A percentile compares a stretch with the other conserved stretches of the same genome.
phyloP scores from a whole-genome alignment of 352 stramenopile genomes.

The Albugo candida region DNA sequence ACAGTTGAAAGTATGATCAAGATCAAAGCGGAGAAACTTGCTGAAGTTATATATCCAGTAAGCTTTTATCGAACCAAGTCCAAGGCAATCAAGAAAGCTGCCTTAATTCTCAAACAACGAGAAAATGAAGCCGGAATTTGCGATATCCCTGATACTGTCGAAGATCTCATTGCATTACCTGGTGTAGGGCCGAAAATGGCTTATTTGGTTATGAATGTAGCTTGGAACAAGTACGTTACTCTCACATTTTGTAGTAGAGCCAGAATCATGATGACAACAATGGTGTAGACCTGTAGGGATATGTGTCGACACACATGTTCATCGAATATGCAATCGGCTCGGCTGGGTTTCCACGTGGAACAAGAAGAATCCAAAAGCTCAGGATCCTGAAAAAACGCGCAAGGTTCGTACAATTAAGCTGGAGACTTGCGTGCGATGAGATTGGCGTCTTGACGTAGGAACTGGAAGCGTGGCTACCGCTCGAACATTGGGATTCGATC shows the following conservation, averaged over 20 bases:
- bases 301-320: slow-evolving; percentile 94
- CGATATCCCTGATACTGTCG: slow-evolving; percentile 84
- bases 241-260: not conserved
- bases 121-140: slow-evolving; percentile 9
- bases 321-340: slow-evolving; percentile 91
- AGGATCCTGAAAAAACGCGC: slow-evolving; percentile 85
- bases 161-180: slow-evolving; percentile 77
- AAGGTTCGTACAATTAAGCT: slow-evolving; percentile 12
- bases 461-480: slow-evolving; percentile 89
- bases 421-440: not conserved
- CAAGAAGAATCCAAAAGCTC: slow-evolving; percentile 47
- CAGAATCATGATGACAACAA: not conserved
- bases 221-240: slow-evolving; percentile 61
- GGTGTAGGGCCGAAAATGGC: slow-evolving; percentile 96
- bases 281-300: slow-evolving; percentile 66
- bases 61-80: slow-evolving; percentile 95
- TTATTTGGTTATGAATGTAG: slow-evolving; percentile 86
- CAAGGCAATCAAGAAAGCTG: slow-evolving; percentile 84
- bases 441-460: slow-evolving; percentile 24
- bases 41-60: slow-evolving; percentile 78
- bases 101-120: slow-evolving; percentile 22
- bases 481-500: slow-evolving; percentile 75
- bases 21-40: slow-evolving; percentile 67
- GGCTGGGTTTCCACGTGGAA: slow-evolving; percentile 85
- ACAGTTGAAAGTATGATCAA: slow-evolving; percentile 75